Percentiles rank a stretch among this genome's conserved stretches.
Evolutionary conservation across 352 stramenopile species (phyloP).

Genomic region (Phytopythium chamaehyphon): DNA sequence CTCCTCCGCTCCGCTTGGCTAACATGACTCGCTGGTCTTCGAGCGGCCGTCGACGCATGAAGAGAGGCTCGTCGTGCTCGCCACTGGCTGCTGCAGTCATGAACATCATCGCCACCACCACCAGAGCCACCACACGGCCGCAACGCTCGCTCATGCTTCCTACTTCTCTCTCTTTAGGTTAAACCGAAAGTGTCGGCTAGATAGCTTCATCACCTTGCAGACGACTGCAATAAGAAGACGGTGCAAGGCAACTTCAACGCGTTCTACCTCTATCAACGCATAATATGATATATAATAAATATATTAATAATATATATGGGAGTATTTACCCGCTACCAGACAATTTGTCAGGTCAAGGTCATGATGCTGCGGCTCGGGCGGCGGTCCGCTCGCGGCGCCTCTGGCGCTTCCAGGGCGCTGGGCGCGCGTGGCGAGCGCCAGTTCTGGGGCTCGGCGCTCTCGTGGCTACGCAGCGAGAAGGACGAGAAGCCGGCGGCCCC

Average conservation of each 20-base stretch:
- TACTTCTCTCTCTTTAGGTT: not conserved
- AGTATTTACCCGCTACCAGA: too few species aligned
- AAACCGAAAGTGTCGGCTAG: too few species aligned
- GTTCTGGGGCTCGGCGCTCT: conserved; percentile 35
- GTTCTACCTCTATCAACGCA: not conserved
- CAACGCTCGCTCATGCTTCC: not conserved
- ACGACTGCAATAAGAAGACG: conserved; percentile 2
- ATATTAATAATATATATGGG: too few species aligned
- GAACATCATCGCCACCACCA: not conserved
- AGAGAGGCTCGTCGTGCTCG: not conserved
- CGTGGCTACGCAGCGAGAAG: conserved; percentile 26
- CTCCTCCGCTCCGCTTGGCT: not conserved
- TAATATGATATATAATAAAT: too few species aligned
- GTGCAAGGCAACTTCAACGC: conserved; percentile 1
- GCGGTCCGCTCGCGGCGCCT: conserved; percentile 5
- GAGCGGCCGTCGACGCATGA: not conserved
- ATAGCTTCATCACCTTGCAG: not conserved
- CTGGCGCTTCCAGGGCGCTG: conserved; percentile 2
- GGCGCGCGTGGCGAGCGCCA: conserved; percentile 6
- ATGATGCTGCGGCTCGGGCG: conserved; percentile 15
- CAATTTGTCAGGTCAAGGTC: not conserved
- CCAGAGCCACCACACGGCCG: not conserved
- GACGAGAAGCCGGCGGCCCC: not conserved
- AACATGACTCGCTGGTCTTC: not conserved
- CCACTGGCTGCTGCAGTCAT: not conserved